Evolutionary conservation across 2,329 filamentous ascomycete genomes (phyloP), one percentile per base, ranked within the genome.

Genomic region (Purpureocillium takamizusanense): DNA sequence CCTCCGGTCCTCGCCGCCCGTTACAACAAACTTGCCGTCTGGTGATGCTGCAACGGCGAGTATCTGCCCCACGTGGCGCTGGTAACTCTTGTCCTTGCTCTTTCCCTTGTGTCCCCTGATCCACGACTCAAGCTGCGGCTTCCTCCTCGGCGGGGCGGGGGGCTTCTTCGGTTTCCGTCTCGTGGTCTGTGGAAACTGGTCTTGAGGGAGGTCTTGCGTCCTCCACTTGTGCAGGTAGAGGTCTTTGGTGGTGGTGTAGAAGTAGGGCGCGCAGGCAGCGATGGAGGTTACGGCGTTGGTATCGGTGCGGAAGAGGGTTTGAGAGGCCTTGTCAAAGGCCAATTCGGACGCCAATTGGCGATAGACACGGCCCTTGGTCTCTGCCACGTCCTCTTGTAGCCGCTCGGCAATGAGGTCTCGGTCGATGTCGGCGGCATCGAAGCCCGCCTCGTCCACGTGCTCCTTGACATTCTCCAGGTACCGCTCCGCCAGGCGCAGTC

Each of bases 341-440:
- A 95, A 70, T 48, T 85, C 75, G 16, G 74, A 67, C 28, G 85
- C 84, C 49, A 98, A 76, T 57, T 78, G 77, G 37, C 87, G 77
- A 65, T 95, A 97, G 36, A 95, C 74, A 51, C 83, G 83, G 41
- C 92, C 92, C 65, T 95, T 95, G 40, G 78, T 78, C 64, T 95
- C 92, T 37, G 92, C 81, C 32, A 92, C 86, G 57, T 97, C 92
- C 63, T 95, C 87, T 61, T 90, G 81, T 51, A 98, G 67, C 50
- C 89, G 72, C 60, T 94, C 86, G 31, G 90, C 88, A 52, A 98
- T 89, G 51, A 95, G 67, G 56, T 98, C 92, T 42, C 83, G 75
- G 63, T 97, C 92, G 42, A 98, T 85, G 38, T 97, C 86, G 50
- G 83, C 88, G 7, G 92, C 92, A 62, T 98, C 88, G 55, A 97